phyloP scores from a whole-genome alignment of 148 eudicot species.

The Mesembryanthemum crystallinum region DNA sequence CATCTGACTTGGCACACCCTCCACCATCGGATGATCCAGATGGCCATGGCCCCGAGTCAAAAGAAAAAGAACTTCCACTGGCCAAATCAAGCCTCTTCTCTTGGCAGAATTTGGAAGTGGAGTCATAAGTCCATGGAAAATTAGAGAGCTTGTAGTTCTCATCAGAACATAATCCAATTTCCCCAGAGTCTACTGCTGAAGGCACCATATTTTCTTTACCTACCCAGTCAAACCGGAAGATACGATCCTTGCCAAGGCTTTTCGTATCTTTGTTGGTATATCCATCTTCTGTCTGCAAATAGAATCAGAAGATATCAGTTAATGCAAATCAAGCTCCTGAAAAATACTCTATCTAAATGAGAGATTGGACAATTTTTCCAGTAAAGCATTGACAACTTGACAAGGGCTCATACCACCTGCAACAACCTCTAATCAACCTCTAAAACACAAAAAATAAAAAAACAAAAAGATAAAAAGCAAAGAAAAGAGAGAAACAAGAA shows the following conservation, averaged over 20 bases:
- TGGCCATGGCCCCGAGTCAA: constrained; percentile 36
- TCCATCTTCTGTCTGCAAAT: constrained; percentile 19
- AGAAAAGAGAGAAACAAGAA: no score
- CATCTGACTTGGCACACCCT: constrained; percentile 23
- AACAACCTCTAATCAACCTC: no score
- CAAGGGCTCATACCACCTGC: neutral
- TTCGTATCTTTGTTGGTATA: neutral
- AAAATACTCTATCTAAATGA: neutral
- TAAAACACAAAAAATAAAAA: no score
- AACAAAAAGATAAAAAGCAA: neutral
- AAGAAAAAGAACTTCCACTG: constrained; percentile 23
- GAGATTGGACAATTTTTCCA: neutral
- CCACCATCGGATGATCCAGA: constrained; percentile 25
- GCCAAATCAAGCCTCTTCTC: constrained; percentile 7
- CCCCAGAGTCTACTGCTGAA: neutral
- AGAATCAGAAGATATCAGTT: neutral
- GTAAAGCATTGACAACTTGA: neutral
- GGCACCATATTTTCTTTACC: neutral
- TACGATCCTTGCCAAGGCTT: constrained; percentile 1
- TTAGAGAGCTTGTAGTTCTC: neutral
- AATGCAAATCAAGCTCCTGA: neutral
- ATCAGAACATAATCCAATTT: neutral
- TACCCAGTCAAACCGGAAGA: neutral
- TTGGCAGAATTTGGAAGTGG: neutral
- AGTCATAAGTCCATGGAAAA: neutral